phyloP scores from a whole-genome alignment of 2,329 filamentous ascomycete genomes.

The Ambrosiella xylebori region DNA sequence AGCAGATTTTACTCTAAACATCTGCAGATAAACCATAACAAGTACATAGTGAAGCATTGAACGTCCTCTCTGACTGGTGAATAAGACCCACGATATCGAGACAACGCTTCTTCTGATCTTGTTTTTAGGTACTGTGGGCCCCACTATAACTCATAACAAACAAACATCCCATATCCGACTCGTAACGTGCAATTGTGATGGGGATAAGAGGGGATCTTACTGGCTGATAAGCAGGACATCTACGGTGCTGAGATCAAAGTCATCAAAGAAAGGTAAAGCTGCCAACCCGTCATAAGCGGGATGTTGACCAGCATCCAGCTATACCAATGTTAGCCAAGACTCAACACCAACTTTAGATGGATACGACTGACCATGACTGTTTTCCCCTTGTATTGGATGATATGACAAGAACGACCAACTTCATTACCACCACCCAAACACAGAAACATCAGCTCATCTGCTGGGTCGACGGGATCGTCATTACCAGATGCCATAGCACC shows the following conservation, averaged over 20 bases:
- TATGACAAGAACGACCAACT: constrained; percentile 91
- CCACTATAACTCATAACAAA: neutral
- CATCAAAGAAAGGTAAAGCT: constrained; percentile 90
- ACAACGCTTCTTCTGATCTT: neutral
- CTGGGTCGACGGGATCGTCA: constrained; percentile 79
- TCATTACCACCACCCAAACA: constrained; percentile 92
- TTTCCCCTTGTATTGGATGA: constrained; percentile 97
- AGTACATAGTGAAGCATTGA: neutral
- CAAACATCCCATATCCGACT: neutral
- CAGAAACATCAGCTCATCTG: constrained; percentile 87
- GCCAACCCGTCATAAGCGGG: constrained; percentile 90
- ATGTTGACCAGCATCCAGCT: constrained; percentile 91
- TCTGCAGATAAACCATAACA: neutral
- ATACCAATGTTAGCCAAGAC: constrained; percentile 15
- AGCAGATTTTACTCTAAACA: neutral
- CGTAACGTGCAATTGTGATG: neutral
- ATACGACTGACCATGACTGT: constrained; percentile 67
- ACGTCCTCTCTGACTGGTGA: neutral
- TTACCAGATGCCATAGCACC: constrained; percentile 19
- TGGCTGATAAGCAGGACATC: constrained; percentile 97
- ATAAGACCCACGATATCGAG: neutral
- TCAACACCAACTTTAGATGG: neutral
- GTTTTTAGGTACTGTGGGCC: neutral
- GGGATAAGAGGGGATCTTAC: constrained; percentile 44
- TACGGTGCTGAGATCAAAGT: constrained; percentile 93